Conservation (phyloP, 2,329 filamentous ascomycete species). For the Penicillium decumbens region DNA sequence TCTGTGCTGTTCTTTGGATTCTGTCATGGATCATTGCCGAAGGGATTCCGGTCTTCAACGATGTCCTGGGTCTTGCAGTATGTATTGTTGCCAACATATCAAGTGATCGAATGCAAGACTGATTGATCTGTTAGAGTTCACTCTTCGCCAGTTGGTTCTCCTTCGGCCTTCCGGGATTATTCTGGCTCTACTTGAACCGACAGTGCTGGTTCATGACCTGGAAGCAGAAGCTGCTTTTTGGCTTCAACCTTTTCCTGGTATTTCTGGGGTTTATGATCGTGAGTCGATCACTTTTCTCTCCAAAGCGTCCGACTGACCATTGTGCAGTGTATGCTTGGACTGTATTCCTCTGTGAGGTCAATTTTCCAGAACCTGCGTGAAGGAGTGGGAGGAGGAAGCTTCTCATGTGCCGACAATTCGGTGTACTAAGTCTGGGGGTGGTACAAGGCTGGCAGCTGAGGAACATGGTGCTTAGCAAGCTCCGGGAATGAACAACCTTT, state of each 20-base stretch:
- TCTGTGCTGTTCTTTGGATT: slow-evolving; percentile 53
- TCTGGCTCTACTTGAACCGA: slow-evolving; percentile 30
- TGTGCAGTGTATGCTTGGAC: slow-evolving; percentile 23
- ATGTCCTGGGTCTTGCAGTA: slow-evolving; percentile 57
- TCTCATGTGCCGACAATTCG: slow-evolving; percentile 21
- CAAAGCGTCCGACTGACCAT: neutral
- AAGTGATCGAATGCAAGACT: neutral
- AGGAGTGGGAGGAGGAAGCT: slow-evolving; percentile 13
- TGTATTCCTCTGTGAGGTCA: slow-evolving; percentile 25
- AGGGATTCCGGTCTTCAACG: slow-evolving; percentile 63
- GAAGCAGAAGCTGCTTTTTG: slow-evolving; percentile 19
- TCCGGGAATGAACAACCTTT: neutral
- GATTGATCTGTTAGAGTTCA: slow-evolving; percentile 36
- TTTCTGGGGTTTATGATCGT: slow-evolving; percentile 15
- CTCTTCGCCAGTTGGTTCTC: slow-evolving; percentile 63
- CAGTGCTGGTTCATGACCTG: slow-evolving; percentile 17
- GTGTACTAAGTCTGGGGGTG: slow-evolving; percentile 1
- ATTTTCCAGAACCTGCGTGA: slow-evolving; percentile 15
- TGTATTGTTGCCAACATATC: neutral
- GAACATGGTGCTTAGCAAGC: neutral
- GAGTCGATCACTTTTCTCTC: neutral
- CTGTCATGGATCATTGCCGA: slow-evolving; percentile 62
- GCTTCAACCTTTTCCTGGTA: slow-evolving; percentile 14
- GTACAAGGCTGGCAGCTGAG: neutral
- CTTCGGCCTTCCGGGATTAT: slow-evolving; percentile 29